Base-by-base conservation (phyloP, 257 asterid genomes). In the Osmanthus fragrans region DNA sequence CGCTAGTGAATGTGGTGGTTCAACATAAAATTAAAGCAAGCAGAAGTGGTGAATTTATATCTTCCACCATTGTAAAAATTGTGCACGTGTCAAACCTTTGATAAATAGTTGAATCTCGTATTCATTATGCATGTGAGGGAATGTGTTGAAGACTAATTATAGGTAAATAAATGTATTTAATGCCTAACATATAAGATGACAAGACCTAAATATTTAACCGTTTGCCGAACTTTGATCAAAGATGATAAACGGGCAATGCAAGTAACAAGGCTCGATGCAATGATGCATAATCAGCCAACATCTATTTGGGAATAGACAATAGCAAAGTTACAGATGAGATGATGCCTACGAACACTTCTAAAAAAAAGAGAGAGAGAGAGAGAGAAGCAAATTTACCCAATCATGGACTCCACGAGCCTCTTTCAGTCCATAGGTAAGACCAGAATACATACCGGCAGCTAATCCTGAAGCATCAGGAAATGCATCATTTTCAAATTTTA, bases 381-480 rank as follows among this genome's bases (percentile, higher is more conserved):
- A 8, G 42, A 65, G 16, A 75, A 10, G 15, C 4, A 56, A 33
- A 29, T 64, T 71, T 84, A 92, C 98, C 98, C 98, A 93, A 65
- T 93, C 98, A 13, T 93, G 99, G 42, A 90, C 92, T 58, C 97
- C 99, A 23, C 97, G 84, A 56, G 94, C 91, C 79, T 93, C 99
- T 73, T 89, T 95, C 71, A 93, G 76, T 23, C 98, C 98, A 56
- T 93, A 93, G 60, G 96, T 90, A 32, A 93, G 84, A 78, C 98
- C 98, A 4, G 98, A 93, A 66, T 93, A 92, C 85, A 91, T 83
- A 71, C 98, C 98, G 1, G 97, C 99, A 18, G 98, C 98, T 47
- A 95, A 67, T 54, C 98, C 99, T 92, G 85, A 83, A 74, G 10
- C 56, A 10, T 30, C 21, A 0, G 8, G 19, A 63, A 63, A 63